Percentiles rank a stretch among this genome's conserved stretches.
These are phyloP conservation scores for Vitis labrusca DNA, from an alignment of 164 flowering plant genomes.

Conservation along the genomic window DNA sequence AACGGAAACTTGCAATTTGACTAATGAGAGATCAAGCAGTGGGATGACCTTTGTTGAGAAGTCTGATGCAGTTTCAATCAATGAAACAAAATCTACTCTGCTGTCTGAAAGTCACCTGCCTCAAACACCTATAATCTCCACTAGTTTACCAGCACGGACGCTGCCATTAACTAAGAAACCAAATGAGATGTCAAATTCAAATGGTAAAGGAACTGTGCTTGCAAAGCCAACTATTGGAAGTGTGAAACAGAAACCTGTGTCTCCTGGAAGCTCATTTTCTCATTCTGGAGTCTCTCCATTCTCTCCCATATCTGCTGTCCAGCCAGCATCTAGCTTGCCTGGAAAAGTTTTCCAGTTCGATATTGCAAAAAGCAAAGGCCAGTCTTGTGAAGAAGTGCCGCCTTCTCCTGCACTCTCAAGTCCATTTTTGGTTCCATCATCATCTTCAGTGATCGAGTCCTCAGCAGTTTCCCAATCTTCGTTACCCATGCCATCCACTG, in stretches of 20 bases:
- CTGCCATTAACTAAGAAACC: conserved; percentile 15
- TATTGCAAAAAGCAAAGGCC: conserved; percentile 22
- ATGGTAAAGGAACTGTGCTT: conserved; percentile 12
- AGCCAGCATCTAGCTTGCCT: conserved; percentile 14
- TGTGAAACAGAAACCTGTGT: conserved; percentile 19
- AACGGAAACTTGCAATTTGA: conserved; percentile 12
- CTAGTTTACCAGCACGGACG: conserved; percentile 17
- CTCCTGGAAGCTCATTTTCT: conserved; percentile 11
- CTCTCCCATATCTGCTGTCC: conserved; percentile 12
- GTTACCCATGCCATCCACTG: conserved; percentile 14
- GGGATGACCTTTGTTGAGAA: conserved; percentile 15
- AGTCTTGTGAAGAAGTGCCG: conserved; percentile 21
- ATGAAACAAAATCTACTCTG: conserved; percentile 17
- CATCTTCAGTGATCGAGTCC: conserved; percentile 8
- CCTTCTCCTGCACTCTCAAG: conserved; percentile 24
- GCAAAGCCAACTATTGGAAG: conserved; percentile 19
- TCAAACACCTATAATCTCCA: conserved; percentile 17
- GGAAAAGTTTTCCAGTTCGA: conserved; percentile 18
- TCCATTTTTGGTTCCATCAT: conserved; percentile 14
- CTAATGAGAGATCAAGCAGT: conserved; percentile 22
- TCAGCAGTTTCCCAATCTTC: conserved; percentile 17
- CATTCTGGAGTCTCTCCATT: conserved; percentile 17
- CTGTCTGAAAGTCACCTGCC: conserved; percentile 19
- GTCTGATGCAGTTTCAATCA: conserved; percentile 13
- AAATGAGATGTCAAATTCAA: conserved; percentile 18